Conservation (phyloP, 176 grass and related monocot species). For the Puccinellia tenuiflora region DNA sequence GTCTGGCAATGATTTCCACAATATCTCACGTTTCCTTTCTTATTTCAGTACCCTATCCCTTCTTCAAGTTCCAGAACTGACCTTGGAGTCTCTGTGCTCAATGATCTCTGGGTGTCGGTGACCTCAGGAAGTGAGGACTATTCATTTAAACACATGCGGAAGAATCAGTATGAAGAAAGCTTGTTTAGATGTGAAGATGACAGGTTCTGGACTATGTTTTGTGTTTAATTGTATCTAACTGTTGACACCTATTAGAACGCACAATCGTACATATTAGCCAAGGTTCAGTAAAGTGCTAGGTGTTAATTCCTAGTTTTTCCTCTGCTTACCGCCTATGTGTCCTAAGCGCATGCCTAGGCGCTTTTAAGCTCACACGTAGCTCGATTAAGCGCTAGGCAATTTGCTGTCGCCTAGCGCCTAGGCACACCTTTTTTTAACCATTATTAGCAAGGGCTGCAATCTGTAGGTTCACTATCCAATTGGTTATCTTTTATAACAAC, state of each 20-base stretch:
- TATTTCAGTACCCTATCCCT: slow-evolving; percentile 51
- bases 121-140: slow-evolving; percentile 89
- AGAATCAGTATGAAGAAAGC: slow-evolving; percentile 89
- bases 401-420: too few relatives aligned
- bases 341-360: neutral
- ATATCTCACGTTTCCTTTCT: slow-evolving; percentile 7
- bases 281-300: neutral
- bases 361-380: too few relatives aligned
- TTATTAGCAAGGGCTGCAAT: neutral
- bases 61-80: slow-evolving; percentile 62
- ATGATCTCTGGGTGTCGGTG: slow-evolving; percentile 77
- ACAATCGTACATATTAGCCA: neutral
- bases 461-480: neutral
- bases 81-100: slow-evolving; percentile 51
- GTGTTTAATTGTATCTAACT: neutral
- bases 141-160: slow-evolving; percentile 89
- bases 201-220: slow-evolving; percentile 31
- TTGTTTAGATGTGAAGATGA: slow-evolving; percentile 92
- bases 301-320: neutral
- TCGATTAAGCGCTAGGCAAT: too few relatives aligned
- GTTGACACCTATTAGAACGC: neutral
- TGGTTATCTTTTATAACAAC: neutral
- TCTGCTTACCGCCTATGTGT: neutral
- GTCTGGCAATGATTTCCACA: neutral
- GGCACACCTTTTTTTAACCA: too few relatives aligned